Conservation (phyloP, 768 basidiomycete genomes). For the Suillus subalutaceus region DNA sequence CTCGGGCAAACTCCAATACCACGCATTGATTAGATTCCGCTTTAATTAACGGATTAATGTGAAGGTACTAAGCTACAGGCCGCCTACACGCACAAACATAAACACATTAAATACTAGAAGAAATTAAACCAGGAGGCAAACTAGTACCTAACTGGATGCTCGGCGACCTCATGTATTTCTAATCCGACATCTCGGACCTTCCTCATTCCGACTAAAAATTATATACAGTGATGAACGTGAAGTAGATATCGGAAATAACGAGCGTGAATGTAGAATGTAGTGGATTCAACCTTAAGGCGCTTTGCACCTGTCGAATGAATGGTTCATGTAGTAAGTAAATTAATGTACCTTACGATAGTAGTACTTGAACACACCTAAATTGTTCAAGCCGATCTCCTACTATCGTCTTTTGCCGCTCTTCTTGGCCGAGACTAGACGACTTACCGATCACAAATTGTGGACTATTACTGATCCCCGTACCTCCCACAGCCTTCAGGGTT, state of each 20-base stretch:
- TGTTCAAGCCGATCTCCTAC: not conserved
- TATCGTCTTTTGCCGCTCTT: too few species aligned
- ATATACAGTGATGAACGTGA: conserved; percentile 8
- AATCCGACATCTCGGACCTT: not conserved
- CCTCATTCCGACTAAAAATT: not conserved
- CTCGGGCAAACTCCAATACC: not conserved
- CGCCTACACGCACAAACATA: not conserved
- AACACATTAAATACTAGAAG: not conserved
- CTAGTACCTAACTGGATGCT: conserved; percentile 4
- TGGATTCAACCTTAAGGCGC: not conserved
- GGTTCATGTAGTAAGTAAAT: not conserved
- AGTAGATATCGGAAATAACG: conserved; percentile 10
- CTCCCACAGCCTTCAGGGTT: conserved; percentile 16
- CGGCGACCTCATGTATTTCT: not conserved
- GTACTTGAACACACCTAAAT: not conserved
- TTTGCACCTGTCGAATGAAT: not conserved
- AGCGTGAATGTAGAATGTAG: not conserved
- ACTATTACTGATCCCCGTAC: not conserved
- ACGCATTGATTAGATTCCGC: not conserved
- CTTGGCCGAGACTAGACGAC: not conserved
- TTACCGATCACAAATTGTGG: conserved; percentile 8
- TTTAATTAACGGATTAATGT: not conserved
- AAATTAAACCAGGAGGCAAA: conserved; percentile 4
- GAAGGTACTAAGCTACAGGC: not conserved
- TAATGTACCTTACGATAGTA: not conserved